Evolutionary conservation across 768 basidiomycete genomes (phyloP).

Genomic region (Termitomyces sp.): DNA sequence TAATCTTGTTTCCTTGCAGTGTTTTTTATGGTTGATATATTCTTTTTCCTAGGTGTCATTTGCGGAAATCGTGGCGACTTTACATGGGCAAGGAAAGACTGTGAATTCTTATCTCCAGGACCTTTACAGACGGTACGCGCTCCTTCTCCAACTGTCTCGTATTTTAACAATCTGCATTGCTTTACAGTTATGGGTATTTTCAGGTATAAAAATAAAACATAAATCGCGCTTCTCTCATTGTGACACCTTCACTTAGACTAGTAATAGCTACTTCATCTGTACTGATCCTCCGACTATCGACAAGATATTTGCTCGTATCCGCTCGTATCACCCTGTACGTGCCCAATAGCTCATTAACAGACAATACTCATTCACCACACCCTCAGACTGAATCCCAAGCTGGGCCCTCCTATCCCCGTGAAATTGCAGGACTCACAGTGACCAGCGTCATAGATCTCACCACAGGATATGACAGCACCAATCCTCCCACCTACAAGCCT

Average conservation of each 20-base stretch:
- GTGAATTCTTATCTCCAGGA: conserved; percentile 56
- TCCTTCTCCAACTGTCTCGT: neutral
- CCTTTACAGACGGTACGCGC: conserved; percentile 53
- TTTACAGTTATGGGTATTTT: conserved; percentile 70
- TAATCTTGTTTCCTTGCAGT: neutral
- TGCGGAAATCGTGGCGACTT: conserved; percentile 57
- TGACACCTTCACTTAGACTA: conserved; percentile 44
- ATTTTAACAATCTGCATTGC: neutral
- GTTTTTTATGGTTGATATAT: neutral
- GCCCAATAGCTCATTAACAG: conserved; percentile 1
- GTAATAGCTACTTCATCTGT: conserved; percentile 82
- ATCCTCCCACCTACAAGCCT: conserved; percentile 63
- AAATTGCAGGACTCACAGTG: conserved; percentile 59
- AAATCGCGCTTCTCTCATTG: neutral
- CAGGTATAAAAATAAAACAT: conserved; percentile 38
- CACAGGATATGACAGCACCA: conserved; percentile 69
- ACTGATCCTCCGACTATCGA: conserved; percentile 63
- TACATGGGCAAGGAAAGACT: conserved; percentile 50
- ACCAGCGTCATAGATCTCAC: conserved; percentile 74
- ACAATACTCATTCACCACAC: neutral
- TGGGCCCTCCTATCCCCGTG: conserved; percentile 49
- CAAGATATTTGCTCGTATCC: conserved; percentile 63
- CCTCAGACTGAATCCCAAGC: conserved; percentile 9
- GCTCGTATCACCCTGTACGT: conserved; percentile 46
- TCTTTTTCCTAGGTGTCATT: conserved; percentile 50